Conservation (phyloP, 129 eudicot species). For the Saposhnikovia divaricata region DNA sequence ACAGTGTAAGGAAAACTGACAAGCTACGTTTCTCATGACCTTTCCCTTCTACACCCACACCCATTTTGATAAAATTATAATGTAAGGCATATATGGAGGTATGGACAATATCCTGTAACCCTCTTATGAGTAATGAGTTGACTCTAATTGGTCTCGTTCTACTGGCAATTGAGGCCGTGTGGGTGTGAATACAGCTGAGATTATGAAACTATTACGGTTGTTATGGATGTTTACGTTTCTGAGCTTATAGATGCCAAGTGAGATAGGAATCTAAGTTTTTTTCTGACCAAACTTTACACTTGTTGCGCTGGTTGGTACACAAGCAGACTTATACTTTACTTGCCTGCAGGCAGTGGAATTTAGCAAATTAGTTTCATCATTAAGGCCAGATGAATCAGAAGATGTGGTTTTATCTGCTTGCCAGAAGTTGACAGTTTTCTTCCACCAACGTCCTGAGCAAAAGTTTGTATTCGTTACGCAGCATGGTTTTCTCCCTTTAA, state of each 20-base stretch:
- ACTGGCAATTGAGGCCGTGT: not conserved
- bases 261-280: not conserved
- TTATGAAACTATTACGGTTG: not conserved
- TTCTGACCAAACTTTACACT: not conserved
- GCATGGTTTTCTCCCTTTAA: conserved; percentile 84
- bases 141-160: not conserved
- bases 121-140: not conserved
- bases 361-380: conserved; percentile 68
- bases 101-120: not conserved
- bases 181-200: not conserved
- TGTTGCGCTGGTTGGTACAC: not conserved
- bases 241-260: not conserved
- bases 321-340: conserved; percentile 1
- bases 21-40: not conserved
- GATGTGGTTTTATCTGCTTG: conserved; percentile 83
- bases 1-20: not conserved
- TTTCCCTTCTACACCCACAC: not conserved
- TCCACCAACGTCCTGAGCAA: conserved; percentile 91
- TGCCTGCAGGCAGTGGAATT: conserved; percentile 79
- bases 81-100: not conserved
- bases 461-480: conserved; percentile 85
- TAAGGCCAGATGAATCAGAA: conserved; percentile 91
- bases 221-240: not conserved
- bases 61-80: not conserved
- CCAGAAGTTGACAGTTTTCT: conserved; percentile 71